Evolutionary conservation across 2,329 filamentous ascomycete species (phyloP), one percentile per base, ranked within the genome.

Genomic region (Verticillium nonalfalfae): DNA sequence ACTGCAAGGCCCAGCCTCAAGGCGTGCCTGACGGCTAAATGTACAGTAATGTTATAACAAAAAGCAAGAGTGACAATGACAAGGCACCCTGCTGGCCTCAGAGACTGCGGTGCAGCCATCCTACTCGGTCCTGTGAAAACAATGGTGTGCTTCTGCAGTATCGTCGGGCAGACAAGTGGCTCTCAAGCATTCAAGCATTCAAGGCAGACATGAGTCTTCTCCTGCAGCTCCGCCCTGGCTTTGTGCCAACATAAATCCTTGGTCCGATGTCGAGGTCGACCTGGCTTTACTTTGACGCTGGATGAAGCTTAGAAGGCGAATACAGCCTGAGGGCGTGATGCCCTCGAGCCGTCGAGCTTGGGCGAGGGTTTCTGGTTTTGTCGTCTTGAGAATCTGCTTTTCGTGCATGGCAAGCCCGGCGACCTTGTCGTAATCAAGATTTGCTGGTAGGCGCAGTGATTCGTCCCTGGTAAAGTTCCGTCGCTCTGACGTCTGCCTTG

Each of bases 341-440:
- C 94, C 94, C 74, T 99, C 95, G 11, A 97, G 85, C 14, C 95
- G 80, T 57, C 92, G 82, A 36, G 94, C 94, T 81, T 97, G 95
- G 0, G 91, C 94, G 26, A 99, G 80, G 63, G 86, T 96, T 75
- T 96, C 91, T 0, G 95, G 95, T 59, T 85, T 79, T 1, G 91
- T 90, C 2, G 80, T 78, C 62, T 84, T 82, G 39, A 99, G 79
- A 4, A 89, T 82, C 34, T 85, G 81, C 74, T 85, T 88, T 78
- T 98, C 95, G 62, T 91, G 93, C 40, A 86, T 83, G 61, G 90
- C 93, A 59, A 99, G 78, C 0, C 93, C 93, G 38, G 83, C 79
- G 0, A 99, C 82, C 13, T 74, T 69, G 54, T 85, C 81, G 69
- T 97, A 99, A 68, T 97, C 87, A 14, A 98, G 73, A 66, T 93